These are phyloP conservation scores for Fusarium robinianum DNA, from an alignment of 2,329 filamentous ascomycete genomes.

Conservation along the genomic window DNA sequence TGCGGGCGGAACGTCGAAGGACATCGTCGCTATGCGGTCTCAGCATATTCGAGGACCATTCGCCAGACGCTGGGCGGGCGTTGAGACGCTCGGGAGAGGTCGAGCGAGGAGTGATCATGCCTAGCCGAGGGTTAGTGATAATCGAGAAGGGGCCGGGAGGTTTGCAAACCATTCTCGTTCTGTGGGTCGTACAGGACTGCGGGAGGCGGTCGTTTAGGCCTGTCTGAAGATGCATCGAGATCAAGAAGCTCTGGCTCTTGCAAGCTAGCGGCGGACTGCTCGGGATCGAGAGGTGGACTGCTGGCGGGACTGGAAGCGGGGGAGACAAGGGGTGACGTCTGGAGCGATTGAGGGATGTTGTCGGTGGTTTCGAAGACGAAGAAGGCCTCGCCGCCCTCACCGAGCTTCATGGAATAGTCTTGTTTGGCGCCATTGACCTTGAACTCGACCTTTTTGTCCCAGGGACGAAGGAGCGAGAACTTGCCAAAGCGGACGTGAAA, in stretches of 20 bases:
- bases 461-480: slow-evolving; percentile 92
- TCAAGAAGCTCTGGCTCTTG: slow-evolving; percentile 73
- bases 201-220: slow-evolving; percentile 50
- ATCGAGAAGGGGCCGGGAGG: not conserved
- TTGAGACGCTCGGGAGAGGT: slow-evolving; percentile 56
- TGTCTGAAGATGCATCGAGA: slow-evolving; percentile 55
- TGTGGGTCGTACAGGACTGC: slow-evolving; percentile 44
- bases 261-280: slow-evolving; percentile 46
- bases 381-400: slow-evolving; percentile 96
- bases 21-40: slow-evolving; percentile 61
- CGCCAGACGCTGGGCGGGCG: slow-evolving; percentile 53
- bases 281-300: slow-evolving; percentile 69
- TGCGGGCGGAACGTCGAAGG: slow-evolving; percentile 53
- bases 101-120: slow-evolving; percentile 57
- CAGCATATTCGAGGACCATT: slow-evolving; percentile 52
- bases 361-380: slow-evolving; percentile 97
- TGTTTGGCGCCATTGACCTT: slow-evolving; percentile 90
- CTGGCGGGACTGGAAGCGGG: slow-evolving; percentile 85
- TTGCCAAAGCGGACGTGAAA: slow-evolving; percentile 99
- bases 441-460: slow-evolving; percentile 99
- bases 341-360: slow-evolving; percentile 86
- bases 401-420: slow-evolving; percentile 96
- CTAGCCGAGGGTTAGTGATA: slow-evolving; percentile 31
- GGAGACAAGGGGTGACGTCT: slow-evolving; percentile 92
- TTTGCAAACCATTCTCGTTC: slow-evolving; percentile 40